phyloP scores from a whole-genome alignment of 2,329 filamentous ascomycete genomes.

The Gaeumannomyces sp. region DNA sequence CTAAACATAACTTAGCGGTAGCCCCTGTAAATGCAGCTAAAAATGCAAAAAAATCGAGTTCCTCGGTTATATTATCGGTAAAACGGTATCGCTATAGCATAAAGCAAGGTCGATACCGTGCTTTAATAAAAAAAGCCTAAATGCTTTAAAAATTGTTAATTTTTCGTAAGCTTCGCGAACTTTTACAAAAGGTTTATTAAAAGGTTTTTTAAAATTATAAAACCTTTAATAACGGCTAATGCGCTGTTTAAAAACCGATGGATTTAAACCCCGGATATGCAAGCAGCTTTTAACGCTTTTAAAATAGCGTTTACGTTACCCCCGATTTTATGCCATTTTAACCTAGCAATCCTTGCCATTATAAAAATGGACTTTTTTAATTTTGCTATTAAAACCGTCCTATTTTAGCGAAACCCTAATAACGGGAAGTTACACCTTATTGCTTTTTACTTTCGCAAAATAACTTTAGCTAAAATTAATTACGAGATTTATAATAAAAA shows the following conservation, averaged over 20 bases:
- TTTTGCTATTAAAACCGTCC: neutral
- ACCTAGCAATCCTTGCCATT: too few relatives aligned
- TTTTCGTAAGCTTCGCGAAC: neutral
- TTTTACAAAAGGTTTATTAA: neutral
- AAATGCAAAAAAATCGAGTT: neutral
- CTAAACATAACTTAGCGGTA: neutral
- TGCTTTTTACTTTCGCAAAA: neutral
- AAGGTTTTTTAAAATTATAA: neutral
- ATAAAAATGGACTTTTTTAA: too few relatives aligned
- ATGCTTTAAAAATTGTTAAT: neutral
- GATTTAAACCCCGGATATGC: neutral
- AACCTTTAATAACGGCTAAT: neutral
- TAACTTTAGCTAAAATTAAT: neutral
- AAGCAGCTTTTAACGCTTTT: too few relatives aligned
- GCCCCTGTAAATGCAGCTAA: neutral
- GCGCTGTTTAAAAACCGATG: neutral
- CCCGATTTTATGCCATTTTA: neutral
- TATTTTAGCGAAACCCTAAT: too few relatives aligned
- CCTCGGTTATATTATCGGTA: neutral
- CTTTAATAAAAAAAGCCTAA: neutral
- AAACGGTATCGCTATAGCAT: neutral
- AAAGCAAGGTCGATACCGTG: neutral
- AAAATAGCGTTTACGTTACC: too few relatives aligned
- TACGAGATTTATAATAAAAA: too few relatives aligned
- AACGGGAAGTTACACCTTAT: neutral